phyloP scores from a whole-genome alignment of 2,329 filamentous ascomycete genomes.

The Metarhizium brunneum region DNA sequence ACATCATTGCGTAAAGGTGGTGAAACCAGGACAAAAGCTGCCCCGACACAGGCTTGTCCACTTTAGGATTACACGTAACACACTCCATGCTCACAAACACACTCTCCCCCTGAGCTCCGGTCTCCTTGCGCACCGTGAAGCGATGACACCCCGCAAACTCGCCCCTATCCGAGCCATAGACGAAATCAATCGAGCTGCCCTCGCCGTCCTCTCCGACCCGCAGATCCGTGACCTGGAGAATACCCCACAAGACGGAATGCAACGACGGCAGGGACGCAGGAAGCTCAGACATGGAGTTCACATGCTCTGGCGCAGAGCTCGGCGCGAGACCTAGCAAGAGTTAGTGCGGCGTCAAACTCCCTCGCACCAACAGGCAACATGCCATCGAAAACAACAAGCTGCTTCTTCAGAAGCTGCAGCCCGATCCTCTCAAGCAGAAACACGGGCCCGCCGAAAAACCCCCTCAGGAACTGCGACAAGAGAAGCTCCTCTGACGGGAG shows the following conservation, averaged over 20 bases:
- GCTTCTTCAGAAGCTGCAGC: slow-evolving; percentile 7
- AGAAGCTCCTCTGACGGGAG: slow-evolving; percentile 14
- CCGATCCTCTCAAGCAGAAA: slow-evolving; percentile 16
- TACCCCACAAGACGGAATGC: neutral
- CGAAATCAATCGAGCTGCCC: slow-evolving; percentile 18
- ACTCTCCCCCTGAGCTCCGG: too few relatives aligned
- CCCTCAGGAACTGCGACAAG: slow-evolving; percentile 17
- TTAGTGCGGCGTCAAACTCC: too few relatives aligned
- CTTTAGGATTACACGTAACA: too few relatives aligned
- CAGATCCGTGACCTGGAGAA: neutral
- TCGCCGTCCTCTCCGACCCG: neutral
- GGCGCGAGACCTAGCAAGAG: too few relatives aligned
- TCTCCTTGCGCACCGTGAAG: slow-evolving; percentile 4
- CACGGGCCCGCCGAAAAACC: slow-evolving; percentile 21
- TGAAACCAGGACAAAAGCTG: too few relatives aligned
- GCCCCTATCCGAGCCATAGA: slow-evolving; percentile 16
- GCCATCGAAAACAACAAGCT: neutral
- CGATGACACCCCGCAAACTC: slow-evolving; percentile 18
- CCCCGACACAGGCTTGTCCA: too few relatives aligned
- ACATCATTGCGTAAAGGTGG: too few relatives aligned
- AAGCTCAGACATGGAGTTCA: neutral
- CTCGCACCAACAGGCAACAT: neutral
- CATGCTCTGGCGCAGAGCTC: neutral
- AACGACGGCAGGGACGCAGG: neutral
- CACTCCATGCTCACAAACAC: neutral